Evolutionary conservation across 768 basidiomycete species (phyloP).

Genomic region (Crassisporium funariophilum): DNA sequence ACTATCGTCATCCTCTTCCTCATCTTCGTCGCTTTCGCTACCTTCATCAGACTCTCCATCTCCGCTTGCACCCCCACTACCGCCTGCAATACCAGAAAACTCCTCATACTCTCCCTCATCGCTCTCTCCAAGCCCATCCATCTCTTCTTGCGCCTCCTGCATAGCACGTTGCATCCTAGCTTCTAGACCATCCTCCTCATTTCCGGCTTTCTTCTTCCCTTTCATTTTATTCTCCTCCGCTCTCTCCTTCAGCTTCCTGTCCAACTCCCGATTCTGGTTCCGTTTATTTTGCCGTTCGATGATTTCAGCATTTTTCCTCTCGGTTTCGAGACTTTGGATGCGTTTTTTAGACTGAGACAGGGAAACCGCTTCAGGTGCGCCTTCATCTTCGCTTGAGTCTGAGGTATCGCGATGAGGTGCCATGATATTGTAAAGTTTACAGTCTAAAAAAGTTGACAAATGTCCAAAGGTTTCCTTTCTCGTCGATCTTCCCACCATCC

Average conservation of each 20-base stretch:
- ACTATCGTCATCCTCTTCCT: constrained; percentile 27
- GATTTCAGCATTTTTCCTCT: constrained; percentile 36
- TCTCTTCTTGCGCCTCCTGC: constrained; percentile 38
- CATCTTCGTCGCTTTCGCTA: constrained; percentile 27
- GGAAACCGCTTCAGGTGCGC: constrained; percentile 53
- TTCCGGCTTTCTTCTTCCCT: constrained; percentile 10
- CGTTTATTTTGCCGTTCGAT: constrained; percentile 44
- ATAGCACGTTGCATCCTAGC: constrained; percentile 44
- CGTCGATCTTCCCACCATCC: no score
- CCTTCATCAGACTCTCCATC: constrained; percentile 25
- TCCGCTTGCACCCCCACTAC: background rate
- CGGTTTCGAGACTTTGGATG: constrained; percentile 37
- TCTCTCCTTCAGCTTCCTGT: constrained; percentile 51
- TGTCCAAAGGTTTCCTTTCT: no score
- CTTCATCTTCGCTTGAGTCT: constrained; percentile 39
- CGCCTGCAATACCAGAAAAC: constrained; percentile 12
- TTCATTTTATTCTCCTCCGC: constrained; percentile 30
- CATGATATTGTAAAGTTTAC: no score
- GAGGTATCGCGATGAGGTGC: constrained; percentile 16
- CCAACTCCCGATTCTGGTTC: constrained; percentile 47
- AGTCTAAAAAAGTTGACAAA: no score
- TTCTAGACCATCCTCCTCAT: constrained; percentile 19
- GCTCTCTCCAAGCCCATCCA: constrained; percentile 7
- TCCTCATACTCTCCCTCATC: constrained; percentile 17
- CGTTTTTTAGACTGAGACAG: constrained; percentile 48